A percentile compares a stretch with the other conserved stretches of the same genome.
Evolutionary conservation across 2,329 filamentous ascomycete genomes (phyloP).

Genomic region (Diplodia seriata): DNA sequence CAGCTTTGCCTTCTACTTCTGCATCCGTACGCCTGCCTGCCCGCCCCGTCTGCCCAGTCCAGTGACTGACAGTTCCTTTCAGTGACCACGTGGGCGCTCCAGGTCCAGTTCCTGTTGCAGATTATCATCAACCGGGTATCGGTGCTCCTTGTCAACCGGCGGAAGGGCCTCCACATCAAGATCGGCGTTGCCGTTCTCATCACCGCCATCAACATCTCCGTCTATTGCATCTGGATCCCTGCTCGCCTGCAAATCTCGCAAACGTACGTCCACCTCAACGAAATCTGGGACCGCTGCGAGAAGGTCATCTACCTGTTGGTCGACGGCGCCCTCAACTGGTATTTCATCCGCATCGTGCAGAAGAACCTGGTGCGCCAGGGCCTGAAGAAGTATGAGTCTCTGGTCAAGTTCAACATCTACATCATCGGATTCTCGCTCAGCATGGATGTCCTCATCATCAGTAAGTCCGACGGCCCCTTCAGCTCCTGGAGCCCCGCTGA

Average conservation of each 20-base stretch:
- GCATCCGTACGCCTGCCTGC: background rate
- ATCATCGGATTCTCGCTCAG: constrained; percentile 41
- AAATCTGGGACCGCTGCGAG: constrained; percentile 34
- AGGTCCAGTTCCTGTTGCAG: constrained; percentile 36
- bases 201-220: constrained; percentile 42
- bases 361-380: constrained; percentile 41
- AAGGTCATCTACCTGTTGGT: constrained; percentile 40
- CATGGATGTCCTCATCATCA: constrained; percentile 38
- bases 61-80: background rate
- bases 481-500: background rate
- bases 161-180: background rate
- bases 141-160: constrained; percentile 13
- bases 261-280: constrained; percentile 39
- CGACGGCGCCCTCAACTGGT: constrained; percentile 40
- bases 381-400: constrained; percentile 39
- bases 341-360: constrained; percentile 41
- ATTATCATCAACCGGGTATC: constrained; percentile 43
- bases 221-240: constrained; percentile 42
- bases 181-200: constrained; percentile 32
- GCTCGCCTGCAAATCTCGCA: constrained; percentile 39
- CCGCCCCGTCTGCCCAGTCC: no score
- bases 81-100: constrained; percentile 22
- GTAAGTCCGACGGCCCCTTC: background rate
- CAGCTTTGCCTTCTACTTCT: constrained; percentile 33
- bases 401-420: constrained; percentile 41